These are phyloP conservation scores for Eucommia ulmoides DNA, from an alignment of 257 asterid genomes.

Conservation along the genomic window DNA sequence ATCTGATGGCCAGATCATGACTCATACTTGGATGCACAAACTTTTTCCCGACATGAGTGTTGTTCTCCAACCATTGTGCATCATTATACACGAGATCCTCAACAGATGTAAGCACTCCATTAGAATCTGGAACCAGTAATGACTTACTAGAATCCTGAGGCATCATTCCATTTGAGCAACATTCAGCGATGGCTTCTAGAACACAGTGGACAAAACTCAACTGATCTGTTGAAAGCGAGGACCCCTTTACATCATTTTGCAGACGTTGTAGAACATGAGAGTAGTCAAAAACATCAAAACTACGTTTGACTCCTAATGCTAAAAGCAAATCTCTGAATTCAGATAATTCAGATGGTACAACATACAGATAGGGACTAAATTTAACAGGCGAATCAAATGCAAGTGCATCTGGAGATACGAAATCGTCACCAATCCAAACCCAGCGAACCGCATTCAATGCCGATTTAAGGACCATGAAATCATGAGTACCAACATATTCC, in stretches of 20 bases:
- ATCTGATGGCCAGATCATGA: constrained; percentile 61
- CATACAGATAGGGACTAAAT: constrained; percentile 86
- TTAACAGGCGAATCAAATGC: constrained; percentile 96
- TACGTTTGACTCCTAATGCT: constrained; percentile 75
- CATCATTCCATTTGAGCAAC: constrained; percentile 35
- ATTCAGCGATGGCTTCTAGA: constrained; percentile 74
- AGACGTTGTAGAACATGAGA: constrained; percentile 49
- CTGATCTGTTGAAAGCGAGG: constrained; percentile 61
- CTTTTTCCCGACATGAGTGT: constrained; percentile 53
- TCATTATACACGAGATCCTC: constrained; percentile 82
- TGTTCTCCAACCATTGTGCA: constrained; percentile 90
- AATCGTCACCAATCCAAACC: constrained; percentile 99
- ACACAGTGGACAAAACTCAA: constrained; percentile 71
- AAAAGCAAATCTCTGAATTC: constrained; percentile 73
- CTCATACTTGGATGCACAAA: constrained; percentile 68
- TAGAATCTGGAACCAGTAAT: constrained; percentile 67
- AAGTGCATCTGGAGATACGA: constrained; percentile 67
- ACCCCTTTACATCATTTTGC: constrained; percentile 54
- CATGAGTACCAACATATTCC: constrained; percentile 39
- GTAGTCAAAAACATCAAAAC: constrained; percentile 66
- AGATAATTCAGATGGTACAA: constrained; percentile 86
- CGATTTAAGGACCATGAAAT: constrained; percentile 38
- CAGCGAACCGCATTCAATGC: constrained; percentile 50
- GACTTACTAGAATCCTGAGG: constrained; percentile 26
- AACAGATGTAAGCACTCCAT: constrained; percentile 64